Conservation (phyloP, 2,329 filamentous ascomycete genomes). For the Fusarium odoratissimum region DNA sequence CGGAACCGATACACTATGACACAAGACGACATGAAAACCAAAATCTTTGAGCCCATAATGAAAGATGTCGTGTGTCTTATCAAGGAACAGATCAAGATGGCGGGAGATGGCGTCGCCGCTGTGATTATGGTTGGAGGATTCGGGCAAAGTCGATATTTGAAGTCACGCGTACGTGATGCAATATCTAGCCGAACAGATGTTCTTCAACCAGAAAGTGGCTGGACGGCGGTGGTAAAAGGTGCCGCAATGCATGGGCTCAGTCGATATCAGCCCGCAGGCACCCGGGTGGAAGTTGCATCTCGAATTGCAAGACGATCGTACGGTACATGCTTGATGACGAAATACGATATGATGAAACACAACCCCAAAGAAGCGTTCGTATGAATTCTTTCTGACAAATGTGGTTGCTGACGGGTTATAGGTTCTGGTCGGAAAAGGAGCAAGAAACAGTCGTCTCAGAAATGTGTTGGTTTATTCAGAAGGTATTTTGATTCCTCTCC, state of each 20-base stretch:
- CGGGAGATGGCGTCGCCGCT: constrained; percentile 49
- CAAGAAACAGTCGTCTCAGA: constrained; percentile 51
- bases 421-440: constrained; percentile 54
- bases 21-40: constrained; percentile 74
- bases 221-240: constrained; percentile 63
- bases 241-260: constrained; percentile 58
- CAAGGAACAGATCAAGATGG: constrained; percentile 54
- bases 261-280: constrained; percentile 45
- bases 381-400: background rate
- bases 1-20: constrained; percentile 49
- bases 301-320: constrained; percentile 53
- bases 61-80: constrained; percentile 58
- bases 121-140: constrained; percentile 63
- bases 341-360: constrained; percentile 53
- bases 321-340: constrained; percentile 51
- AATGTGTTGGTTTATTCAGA: constrained; percentile 56
- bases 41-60: constrained; percentile 56
- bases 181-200: constrained; percentile 54
- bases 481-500: constrained; percentile 43
- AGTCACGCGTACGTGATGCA: constrained; percentile 53
- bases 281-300: constrained; percentile 49
- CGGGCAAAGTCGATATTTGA: constrained; percentile 59
- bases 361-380: constrained; percentile 52
- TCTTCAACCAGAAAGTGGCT: constrained; percentile 61
- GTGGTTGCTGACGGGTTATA: constrained; percentile 36